Evolutionary conservation across 768 basidiomycete species (phyloP), one percentile per base, ranked within the genome.

Genomic region (Leccinellum rugosiceps): DNA sequence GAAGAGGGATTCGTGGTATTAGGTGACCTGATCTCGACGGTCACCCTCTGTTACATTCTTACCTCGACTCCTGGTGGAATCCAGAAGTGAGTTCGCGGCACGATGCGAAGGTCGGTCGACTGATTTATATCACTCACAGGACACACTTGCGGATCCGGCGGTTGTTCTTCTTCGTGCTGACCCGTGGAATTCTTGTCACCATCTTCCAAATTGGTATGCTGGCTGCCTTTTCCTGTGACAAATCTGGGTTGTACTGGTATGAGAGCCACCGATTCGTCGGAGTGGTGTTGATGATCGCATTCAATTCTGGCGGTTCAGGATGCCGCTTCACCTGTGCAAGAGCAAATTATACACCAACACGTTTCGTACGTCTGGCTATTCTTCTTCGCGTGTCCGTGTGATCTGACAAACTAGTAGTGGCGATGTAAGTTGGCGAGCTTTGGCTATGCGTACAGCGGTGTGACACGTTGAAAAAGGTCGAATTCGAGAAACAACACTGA

Each of bases 171-270:
- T 59, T 65, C 25, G n/a, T 62, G 15, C 31, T 59, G 21, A 59
- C 44, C 34, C 57, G 60, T 9, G 63, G 64, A n/a, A 30, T 62
- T 53, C 56, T 65, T 26, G 60, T 57, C 26, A 65, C 57, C 35
- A 26, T 58, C 30, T 26, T 57, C 17, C 63, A 62, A 49, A 53
- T 62, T 2, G 14, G 19, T 19, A 43, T 11, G 3, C 10, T 58
- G 21, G 44, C 46, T 21, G n/a, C 35, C 28, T 55, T 57, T 31
- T 28, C 38, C n/a, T 17, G 45, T 26, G 31, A 50, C 11, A 38
- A 49, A 31, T 15, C 23, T 10, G 14, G 55, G 41, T 19, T 62
- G 25, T 50, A 64, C 51, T 60, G 57, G 63, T 58, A 61, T 32
- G 44, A 45, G 14, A 45, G 1, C 3, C 7, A 25, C 23, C 23